These are phyloP conservation scores for Marasmius oreades DNA, from an alignment of 1,284 basidiomycete species.

Conservation along the genomic window DNA sequence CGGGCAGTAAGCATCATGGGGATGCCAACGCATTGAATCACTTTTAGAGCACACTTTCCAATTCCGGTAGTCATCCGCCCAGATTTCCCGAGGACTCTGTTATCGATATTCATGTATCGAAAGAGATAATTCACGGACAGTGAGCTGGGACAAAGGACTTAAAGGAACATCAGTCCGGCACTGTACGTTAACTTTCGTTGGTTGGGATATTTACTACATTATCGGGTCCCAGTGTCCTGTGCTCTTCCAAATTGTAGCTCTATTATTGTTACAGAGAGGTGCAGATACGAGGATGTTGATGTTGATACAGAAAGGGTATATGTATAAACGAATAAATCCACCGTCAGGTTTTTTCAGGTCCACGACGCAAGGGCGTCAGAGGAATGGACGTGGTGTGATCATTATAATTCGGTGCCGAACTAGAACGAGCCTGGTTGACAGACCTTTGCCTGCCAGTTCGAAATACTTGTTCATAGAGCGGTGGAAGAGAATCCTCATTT, in stretches of 20 bases:
- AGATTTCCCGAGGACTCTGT: background rate
- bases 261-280: conserved; percentile 3
- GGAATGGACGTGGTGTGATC: too few relatives aligned
- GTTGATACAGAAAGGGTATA: background rate
- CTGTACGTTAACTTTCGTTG: background rate
- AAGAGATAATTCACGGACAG: background rate
- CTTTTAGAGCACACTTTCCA: too few relatives aligned
- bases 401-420: background rate
- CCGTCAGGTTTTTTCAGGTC: too few relatives aligned
- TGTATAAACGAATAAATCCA: too few relatives aligned
- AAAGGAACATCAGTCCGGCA: background rate
- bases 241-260: background rate
- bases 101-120: conserved; percentile 1
- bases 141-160: background rate
- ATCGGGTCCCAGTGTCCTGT: too few relatives aligned
- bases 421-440: background rate
- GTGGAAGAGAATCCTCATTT: conserved; percentile 20
- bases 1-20: too few relatives aligned
- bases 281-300: background rate
- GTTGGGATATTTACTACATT: background rate
- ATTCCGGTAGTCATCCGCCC: background rate
- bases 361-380: too few relatives aligned
- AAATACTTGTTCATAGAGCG: conserved; percentile 24
- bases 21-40: too few relatives aligned
- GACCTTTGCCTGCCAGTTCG: background rate